These are phyloP conservation scores for Ganoderma boninense DNA, from an alignment of 1,284 basidiomycete species.

Conservation along the genomic window DNA sequence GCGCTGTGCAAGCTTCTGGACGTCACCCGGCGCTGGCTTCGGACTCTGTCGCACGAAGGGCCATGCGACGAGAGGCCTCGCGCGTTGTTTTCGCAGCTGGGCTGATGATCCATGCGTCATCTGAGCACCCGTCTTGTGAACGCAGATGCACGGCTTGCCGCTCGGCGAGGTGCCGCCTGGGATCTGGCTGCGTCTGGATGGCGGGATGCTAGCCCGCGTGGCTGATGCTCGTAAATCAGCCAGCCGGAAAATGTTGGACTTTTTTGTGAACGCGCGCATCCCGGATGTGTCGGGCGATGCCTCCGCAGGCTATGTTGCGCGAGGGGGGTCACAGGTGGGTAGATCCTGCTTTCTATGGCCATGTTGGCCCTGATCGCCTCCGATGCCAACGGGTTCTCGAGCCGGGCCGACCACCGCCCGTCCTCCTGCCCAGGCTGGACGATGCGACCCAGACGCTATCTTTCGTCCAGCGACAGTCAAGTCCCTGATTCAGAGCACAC, in stretches of 20 bases:
- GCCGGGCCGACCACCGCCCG: constrained; percentile 20
- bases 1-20: background rate
- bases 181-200: background rate
- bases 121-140: constrained; percentile 10
- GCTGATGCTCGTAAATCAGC: background rate
- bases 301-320: constrained; percentile 9
- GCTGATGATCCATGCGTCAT: constrained; percentile 13
- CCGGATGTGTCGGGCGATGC: constrained; percentile 9
- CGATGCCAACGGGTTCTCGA: constrained; percentile 23
- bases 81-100: constrained; percentile 8
- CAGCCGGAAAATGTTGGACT: background rate
- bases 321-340: background rate
- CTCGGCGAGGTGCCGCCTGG: background rate
- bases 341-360: constrained; percentile 16
- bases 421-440: background rate
- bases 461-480: constrained; percentile 1
- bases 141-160: background rate
- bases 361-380: constrained; percentile 17
- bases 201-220: background rate
- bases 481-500: background rate
- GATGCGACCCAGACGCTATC: background rate
- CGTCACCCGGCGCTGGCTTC: constrained; percentile 11
- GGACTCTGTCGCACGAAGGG: constrained; percentile 17
- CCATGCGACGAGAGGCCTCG: constrained; percentile 1
- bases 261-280: background rate